These are phyloP conservation scores for Candolleomyces efflorescens DNA, from an alignment of 768 basidiomycete species.

Conservation along the genomic window DNA sequence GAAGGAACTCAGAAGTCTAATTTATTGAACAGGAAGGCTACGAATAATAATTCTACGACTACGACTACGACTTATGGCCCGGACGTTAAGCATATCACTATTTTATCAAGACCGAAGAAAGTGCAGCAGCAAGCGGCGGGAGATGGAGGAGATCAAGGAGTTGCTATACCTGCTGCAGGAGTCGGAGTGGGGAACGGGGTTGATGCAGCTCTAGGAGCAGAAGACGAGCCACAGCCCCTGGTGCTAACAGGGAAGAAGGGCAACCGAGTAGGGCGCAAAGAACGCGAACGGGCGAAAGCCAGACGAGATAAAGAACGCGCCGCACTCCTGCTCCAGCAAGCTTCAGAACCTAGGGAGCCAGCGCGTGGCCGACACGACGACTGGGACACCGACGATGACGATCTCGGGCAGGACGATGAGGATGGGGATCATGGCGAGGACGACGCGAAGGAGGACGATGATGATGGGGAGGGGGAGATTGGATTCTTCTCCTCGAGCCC, in stretches of 20 bases:
- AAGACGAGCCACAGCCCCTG: background rate
- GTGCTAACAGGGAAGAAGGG: constrained; percentile 20
- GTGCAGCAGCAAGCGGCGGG: background rate
- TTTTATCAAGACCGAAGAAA: background rate
- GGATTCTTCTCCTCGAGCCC: constrained; percentile 2
- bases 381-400: constrained; percentile 13
- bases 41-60: no score
- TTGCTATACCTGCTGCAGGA: no score
- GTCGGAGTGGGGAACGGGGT: no score
- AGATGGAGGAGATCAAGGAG: no score
- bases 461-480: background rate
- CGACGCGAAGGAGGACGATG: background rate
- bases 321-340: constrained; percentile 4
- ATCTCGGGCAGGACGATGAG: constrained; percentile 15
- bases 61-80: background rate
- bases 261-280: constrained; percentile 20
- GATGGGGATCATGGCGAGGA: background rate
- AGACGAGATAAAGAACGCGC: constrained; percentile 13
- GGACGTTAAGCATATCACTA: background rate
- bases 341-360: constrained; percentile 9
- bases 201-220: background rate
- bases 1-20: no score
- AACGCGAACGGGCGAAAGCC: constrained; percentile 20
- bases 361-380: constrained; percentile 14
- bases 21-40: no score